Base-by-base conservation (phyloP, 2,329 filamentous ascomycete genomes). In the Fonsecaea multimorphosa region DNA sequence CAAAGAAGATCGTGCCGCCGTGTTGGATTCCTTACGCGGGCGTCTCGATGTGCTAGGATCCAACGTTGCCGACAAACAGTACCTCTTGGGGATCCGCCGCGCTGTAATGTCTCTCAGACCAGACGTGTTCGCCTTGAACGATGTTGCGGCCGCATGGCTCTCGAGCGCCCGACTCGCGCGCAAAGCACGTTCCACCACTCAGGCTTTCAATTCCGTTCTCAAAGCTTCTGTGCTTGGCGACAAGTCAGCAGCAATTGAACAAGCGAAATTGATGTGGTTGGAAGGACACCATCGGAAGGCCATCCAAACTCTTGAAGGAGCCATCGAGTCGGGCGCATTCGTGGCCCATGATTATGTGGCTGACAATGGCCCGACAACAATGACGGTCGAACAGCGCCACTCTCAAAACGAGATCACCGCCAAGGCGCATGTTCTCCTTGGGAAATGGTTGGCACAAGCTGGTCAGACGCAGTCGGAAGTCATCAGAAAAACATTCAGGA, bases 401-500 rank as follows among this genome's bases (percentile, higher is more conserved):
- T 76, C 81, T 65, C 82, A 86, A 68, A 87, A 87, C 68, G 80
- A 79, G 65, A 75, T 82, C 46, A 78, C 76, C 46, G 80, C 81
- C n/a, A 78, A 92, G 76, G 93, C 95, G 27, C 89, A 96, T 74
- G 83, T 99, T 8, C 83, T 98, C 38, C 86, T 97, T 29, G 95
- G 95, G 12, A 98, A 97, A 76, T 99, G 96, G 96, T 88, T 97
- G 31, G 96, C 98, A 74, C 89, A 86, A 63, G 91, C 94, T n/a
- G 95, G 95, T 4, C 94, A 98, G 76, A 97, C 93, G 1, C 91
- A 96, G 73, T 91, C 92, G 3, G 85, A 87, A 52, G 88, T 91
- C 3, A 85, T 98, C 69, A 87, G 92, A 53, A 85, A 88, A 61
- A 91, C 92, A 74, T 99, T 97, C 73, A 89, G 93, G 68, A 86